Base-by-base conservation (phyloP, 164 flowering plant genomes). In the Euptelea pleiosperma region DNA sequence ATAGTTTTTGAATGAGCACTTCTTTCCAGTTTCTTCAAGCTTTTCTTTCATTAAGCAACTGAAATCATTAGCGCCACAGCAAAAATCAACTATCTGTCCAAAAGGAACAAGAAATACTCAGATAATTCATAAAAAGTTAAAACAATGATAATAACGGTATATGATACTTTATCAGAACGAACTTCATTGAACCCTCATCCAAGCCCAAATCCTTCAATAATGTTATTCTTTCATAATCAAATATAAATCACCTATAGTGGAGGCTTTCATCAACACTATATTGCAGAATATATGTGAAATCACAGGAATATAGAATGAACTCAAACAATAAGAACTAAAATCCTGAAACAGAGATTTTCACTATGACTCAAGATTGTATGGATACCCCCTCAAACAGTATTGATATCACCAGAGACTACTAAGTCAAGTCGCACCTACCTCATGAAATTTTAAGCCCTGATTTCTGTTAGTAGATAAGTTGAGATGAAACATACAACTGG, bases 11-110 rank as follows among this genome's bases (percentile, higher is more conserved):
- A 64, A 86, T 1, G 57, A 75, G 65, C 96, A 86, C 26, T 58
- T 75, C 69, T 79, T 91, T 61, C 91, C 92, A 41, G 67, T 73
- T 35, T 70, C 79, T 19, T 82, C 84, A 43, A 91, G 82, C 75
- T 80, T 86, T 68, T 70, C 62, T 63, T 79, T 85, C 90, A 91
- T 73, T 28, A 89, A 56, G 56, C 76, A 66, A 50, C 91, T 89
- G 60, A 91, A 91, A 40, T 86, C 92, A 73, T 89, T 89, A 26
- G 94, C 75, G 41, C 96, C 96, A 47, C 96, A 91, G 50, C 91
- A 83, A 68, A 87, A 82, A 58, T 89, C 94, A 9, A 91, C 96
- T 19, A 89, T 58, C 98, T 91, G 83, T 67, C 5, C 24, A 51
- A 31, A 10, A 24, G 8, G 18, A 21, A 54, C 14, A 26, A 60